phyloP scores from a whole-genome alignment of 352 stramenopile species.

The Phytopythium mirpurense region DNA sequence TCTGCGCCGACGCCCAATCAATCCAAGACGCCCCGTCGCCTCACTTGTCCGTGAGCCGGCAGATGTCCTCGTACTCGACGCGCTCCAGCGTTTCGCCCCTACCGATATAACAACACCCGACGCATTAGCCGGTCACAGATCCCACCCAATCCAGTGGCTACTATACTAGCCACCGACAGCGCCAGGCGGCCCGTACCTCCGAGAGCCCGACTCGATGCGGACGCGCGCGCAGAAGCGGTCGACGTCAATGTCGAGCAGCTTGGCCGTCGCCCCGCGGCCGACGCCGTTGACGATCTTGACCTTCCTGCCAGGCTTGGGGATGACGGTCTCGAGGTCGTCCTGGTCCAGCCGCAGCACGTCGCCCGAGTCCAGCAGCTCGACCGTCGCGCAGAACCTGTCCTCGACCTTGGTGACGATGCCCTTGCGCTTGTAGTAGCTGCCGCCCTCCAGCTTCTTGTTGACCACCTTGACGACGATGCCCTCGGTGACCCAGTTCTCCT shows the following conservation, averaged over 20 bases:
- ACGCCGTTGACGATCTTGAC: slow-evolving; percentile 80
- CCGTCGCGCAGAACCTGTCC: slow-evolving; percentile 74
- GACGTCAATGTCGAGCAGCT: slow-evolving; percentile 68
- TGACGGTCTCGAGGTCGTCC: slow-evolving; percentile 89
- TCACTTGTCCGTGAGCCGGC: slow-evolving; percentile 49
- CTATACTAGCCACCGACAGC: neutral
- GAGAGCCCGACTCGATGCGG: slow-evolving; percentile 53
- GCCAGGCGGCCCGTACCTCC: slow-evolving; percentile 23
- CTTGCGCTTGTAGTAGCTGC: slow-evolving; percentile 89
- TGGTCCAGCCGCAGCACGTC: slow-evolving; percentile 83
- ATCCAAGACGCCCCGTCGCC: too few species aligned
- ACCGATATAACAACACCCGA: too few species aligned
- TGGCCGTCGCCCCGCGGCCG: slow-evolving; percentile 48
- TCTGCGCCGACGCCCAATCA: too few species aligned
- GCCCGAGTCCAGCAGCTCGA: slow-evolving; percentile 78
- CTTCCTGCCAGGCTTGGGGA: slow-evolving; percentile 55
- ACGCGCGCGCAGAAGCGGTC: slow-evolving; percentile 63
- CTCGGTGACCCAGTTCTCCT: slow-evolving; percentile 89
- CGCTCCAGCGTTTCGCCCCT: slow-evolving; percentile 61
- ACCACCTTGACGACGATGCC: slow-evolving; percentile 94
- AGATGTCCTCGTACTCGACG: slow-evolving; percentile 86
- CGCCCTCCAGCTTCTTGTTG: slow-evolving; percentile 88
- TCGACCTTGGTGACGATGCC: slow-evolving; percentile 70
- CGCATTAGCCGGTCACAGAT: too few species aligned
- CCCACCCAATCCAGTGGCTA: too few species aligned